A percentile compares a stretch with the other conserved stretches of the same genome.
phyloP scores from a whole-genome alignment of 208 protist species.

The Sergeia podlipaevii region DNA sequence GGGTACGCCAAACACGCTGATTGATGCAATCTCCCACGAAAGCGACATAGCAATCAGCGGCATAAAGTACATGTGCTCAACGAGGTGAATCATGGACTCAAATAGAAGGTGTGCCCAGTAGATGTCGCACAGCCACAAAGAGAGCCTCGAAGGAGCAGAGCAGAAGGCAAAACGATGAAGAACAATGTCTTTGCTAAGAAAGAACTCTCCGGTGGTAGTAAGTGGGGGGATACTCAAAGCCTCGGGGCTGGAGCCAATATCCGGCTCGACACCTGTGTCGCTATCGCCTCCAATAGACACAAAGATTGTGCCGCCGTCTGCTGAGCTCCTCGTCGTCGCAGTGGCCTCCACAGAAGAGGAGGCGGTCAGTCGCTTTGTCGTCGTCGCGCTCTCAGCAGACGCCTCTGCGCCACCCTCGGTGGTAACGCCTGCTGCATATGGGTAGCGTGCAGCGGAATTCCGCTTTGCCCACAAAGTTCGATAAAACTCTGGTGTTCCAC shows the following conservation, averaged over 20 bases:
- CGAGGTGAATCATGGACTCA: slow-evolving; percentile 49
- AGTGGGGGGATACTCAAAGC: neutral
- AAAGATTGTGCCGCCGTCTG: too few species aligned
- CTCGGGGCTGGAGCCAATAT: too few species aligned
- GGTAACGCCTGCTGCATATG: neutral
- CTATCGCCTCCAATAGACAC: too few species aligned
- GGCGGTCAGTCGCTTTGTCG: neutral
- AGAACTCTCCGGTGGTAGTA: slow-evolving; percentile 27
- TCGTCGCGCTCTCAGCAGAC: neutral
- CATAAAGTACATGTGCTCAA: slow-evolving; percentile 83
- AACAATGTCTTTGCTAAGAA: slow-evolving; percentile 34
- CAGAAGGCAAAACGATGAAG: slow-evolving; percentile 66
- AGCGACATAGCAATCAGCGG: slow-evolving; percentile 73
- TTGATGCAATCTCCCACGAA: slow-evolving; percentile 51
- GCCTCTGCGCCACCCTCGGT: slow-evolving; percentile 1
- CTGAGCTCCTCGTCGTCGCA: too few species aligned
- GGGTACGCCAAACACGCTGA: slow-evolving; percentile 31
- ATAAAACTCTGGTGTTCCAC: slow-evolving; percentile 32
- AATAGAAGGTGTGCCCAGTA: slow-evolving; percentile 70
- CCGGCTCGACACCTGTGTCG: too few species aligned
- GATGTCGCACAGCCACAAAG: slow-evolving; percentile 66
- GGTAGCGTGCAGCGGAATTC: slow-evolving; percentile 5
- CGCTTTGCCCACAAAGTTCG: slow-evolving; percentile 20
- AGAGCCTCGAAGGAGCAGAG: slow-evolving; percentile 35
- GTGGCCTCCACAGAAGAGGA: too few species aligned